Conservation (phyloP, 2,329 filamentous ascomycete genomes). For the Fusarium abutilonis region DNA sequence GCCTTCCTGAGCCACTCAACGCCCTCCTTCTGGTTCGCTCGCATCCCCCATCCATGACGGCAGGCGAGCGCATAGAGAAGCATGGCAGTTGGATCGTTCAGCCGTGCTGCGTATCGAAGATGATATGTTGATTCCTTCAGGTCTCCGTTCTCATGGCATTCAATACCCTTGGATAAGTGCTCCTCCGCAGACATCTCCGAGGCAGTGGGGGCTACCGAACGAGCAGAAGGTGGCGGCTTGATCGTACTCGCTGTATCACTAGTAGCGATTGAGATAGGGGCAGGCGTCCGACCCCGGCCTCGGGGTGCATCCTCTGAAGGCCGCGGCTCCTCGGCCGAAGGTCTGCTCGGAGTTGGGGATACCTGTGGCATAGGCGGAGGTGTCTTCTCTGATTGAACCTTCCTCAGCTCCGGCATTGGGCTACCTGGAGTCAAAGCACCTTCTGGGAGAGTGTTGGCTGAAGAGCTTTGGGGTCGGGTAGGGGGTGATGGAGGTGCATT, state of each 20-base stretch:
- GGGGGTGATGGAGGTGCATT: constrained; percentile 67
- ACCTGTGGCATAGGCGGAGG: constrained; percentile 52
- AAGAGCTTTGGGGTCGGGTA: constrained; percentile 68
- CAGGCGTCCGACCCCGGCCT: constrained; percentile 59
- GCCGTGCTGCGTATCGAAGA: constrained; percentile 85
- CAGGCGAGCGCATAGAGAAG: constrained; percentile 94
- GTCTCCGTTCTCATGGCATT: constrained; percentile 86
- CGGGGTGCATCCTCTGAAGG: constrained; percentile 61
- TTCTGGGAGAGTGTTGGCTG: constrained; percentile 53
- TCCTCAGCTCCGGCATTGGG: constrained; percentile 57
- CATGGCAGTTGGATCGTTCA: constrained; percentile 92
- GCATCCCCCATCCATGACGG: constrained; percentile 97
- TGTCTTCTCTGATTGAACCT: constrained; percentile 59
- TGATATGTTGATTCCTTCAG: constrained; percentile 97
- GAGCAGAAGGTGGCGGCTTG: constrained; percentile 52
- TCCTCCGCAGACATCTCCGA: constrained; percentile 84
- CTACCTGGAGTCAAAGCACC: constrained; percentile 48
- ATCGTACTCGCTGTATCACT: constrained; percentile 67
- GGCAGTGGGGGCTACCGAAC: constrained; percentile 63
- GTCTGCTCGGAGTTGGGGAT: constrained; percentile 52
- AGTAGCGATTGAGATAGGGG: constrained; percentile 60
- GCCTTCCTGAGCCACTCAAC: constrained; percentile 93
- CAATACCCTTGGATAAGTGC: constrained; percentile 89
- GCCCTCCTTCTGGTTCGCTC: constrained; percentile 87
- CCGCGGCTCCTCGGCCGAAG: constrained; percentile 57